Evolutionary conservation across 73 alveolate species (phyloP).

Genomic region (Urostyla sp.): DNA sequence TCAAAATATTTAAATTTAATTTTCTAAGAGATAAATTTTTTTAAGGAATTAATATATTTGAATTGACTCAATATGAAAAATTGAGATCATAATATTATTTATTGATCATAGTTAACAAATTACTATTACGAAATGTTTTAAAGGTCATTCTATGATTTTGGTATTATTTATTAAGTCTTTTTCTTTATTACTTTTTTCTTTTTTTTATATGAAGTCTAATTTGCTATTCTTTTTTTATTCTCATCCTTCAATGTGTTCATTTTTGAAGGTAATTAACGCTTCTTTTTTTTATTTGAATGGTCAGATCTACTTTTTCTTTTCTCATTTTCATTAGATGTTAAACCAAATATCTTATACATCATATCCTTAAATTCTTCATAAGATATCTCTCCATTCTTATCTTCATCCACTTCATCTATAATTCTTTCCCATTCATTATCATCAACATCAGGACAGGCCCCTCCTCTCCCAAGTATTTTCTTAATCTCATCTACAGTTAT

Average conservation of each 20-base stretch:
- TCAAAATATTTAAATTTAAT: too few relatives aligned
- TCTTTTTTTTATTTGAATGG: background rate
- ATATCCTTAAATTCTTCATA: slow-evolving; percentile 42
- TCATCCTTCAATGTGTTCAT: slow-evolving; percentile 20
- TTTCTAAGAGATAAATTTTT: too few relatives aligned
- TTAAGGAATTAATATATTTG: too few relatives aligned
- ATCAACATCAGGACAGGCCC: background rate
- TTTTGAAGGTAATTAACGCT: background rate
- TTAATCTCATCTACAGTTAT: slow-evolving; percentile 72
- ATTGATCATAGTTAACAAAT: too few relatives aligned
- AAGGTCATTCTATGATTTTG: too few relatives aligned
- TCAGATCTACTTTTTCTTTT: background rate
- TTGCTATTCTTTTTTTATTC: slow-evolving; percentile 1
- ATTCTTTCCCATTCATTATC: slow-evolving; percentile 48
- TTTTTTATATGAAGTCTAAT: background rate
- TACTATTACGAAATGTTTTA: too few relatives aligned
- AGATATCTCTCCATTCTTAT: slow-evolving; percentile 64
- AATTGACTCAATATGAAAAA: too few relatives aligned
- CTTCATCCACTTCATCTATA: slow-evolving; percentile 51
- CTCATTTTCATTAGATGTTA: slow-evolving; percentile 41
- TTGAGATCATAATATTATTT: too few relatives aligned
- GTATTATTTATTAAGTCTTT: background rate
- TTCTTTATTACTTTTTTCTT: slow-evolving; percentile 1
- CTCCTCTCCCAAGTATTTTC: slow-evolving; percentile 58
- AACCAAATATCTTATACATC: slow-evolving; percentile 28